Evolutionary conservation across 345 rosid genomes (phyloP).

Genomic region (Mercurialis annua): DNA sequence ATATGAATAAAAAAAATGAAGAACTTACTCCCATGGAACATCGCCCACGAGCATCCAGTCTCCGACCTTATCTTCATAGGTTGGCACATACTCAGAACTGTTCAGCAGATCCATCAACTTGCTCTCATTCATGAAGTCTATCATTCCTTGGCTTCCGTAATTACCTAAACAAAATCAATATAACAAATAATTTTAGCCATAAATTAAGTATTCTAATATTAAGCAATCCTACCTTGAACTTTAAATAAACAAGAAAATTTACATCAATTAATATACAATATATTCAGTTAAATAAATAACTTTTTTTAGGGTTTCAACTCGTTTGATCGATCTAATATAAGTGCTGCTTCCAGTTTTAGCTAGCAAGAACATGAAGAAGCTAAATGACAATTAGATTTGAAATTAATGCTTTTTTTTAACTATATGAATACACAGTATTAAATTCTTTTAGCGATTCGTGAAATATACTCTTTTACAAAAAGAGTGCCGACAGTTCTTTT

Average conservation of each 20-base stretch:
- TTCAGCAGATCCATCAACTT: conserved; percentile 88
- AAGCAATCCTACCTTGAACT: background rate
- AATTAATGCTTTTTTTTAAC: no score
- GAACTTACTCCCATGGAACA: conserved; percentile 95
- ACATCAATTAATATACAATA: background rate
- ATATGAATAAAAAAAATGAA: background rate
- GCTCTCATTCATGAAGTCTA: conserved; percentile 97
- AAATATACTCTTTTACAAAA: no score
- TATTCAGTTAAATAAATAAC: background rate
- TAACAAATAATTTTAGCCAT: background rate
- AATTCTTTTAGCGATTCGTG: no score
- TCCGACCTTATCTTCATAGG: conserved; percentile 94
- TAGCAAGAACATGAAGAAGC: background rate
- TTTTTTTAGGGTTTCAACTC: background rate
- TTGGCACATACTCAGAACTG: conserved; percentile 88
- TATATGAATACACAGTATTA: no score
- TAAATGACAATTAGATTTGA: background rate
- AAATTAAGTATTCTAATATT: background rate
- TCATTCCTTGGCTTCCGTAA: conserved; percentile 74
- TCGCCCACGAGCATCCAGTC: conserved; percentile 99
- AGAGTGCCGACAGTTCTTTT: no score
- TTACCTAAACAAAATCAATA: conserved; percentile 33
- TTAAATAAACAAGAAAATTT: background rate
- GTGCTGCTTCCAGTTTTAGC: background rate
- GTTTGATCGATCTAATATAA: conserved; percentile 10